Percentiles rank a stretch among this genome's conserved stretches.
These are phyloP conservation scores for Purpureocillium lavendulum DNA, from an alignment of 2,329 filamentous ascomycete genomes.

Conservation along the genomic window DNA sequence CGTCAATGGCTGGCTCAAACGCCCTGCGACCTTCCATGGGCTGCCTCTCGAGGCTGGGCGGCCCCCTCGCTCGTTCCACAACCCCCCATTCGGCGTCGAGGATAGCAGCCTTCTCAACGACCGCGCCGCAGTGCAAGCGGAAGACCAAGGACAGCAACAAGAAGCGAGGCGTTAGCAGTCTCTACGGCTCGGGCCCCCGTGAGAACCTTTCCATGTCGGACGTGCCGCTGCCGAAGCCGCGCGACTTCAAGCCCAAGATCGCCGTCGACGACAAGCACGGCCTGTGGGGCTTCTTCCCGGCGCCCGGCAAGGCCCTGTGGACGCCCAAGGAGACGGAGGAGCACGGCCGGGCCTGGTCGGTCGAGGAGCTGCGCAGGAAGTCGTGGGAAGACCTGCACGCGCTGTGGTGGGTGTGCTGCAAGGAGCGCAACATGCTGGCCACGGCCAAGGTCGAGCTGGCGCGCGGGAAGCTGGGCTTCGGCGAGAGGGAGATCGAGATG, in stretches of 20 bases:
- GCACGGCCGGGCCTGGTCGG: constrained; percentile 77
- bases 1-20: constrained; percentile 20
- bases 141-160: constrained; percentile 66
- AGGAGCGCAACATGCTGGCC: constrained; percentile 82
- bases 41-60: constrained; percentile 9
- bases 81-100: constrained; percentile 7
- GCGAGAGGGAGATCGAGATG: constrained; percentile 54
- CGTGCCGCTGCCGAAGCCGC: constrained; percentile 64
- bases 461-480: constrained; percentile 63
- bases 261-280: constrained; percentile 68
- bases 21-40: constrained; percentile 17
- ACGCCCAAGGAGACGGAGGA: constrained; percentile 62
- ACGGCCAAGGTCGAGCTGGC: constrained; percentile 65
- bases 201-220: constrained; percentile 67
- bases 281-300: constrained; percentile 86
- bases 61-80: constrained; percentile 2
- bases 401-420: constrained; percentile 90
- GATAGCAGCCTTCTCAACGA: constrained; percentile 43
- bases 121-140: constrained; percentile 38
- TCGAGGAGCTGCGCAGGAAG: constrained; percentile 78
- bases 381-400: constrained; percentile 89
- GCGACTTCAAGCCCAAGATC: constrained; percentile 48
- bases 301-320: constrained; percentile 57
- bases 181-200: constrained; percentile 68
- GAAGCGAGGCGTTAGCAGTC: constrained; percentile 70